These are phyloP conservation scores for Pharnaceum exiguum DNA, from an alignment of 148 eudicot genomes.

Conservation along the genomic window DNA sequence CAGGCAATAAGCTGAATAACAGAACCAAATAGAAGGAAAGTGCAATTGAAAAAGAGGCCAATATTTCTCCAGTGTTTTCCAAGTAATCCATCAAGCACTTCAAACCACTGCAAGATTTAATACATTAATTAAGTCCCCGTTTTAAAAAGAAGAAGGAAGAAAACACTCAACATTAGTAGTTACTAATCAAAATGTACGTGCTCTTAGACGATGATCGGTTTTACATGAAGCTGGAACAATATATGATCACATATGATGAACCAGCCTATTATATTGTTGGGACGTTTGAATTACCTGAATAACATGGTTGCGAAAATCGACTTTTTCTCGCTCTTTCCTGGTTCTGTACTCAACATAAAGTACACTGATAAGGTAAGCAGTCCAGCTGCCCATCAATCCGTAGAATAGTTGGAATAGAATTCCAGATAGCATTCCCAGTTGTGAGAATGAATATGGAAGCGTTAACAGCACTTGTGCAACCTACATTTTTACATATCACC, in stretches of 20 bases:
- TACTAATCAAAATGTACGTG: not conserved
- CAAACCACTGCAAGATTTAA: constrained; percentile 66
- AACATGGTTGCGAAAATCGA: constrained; percentile 72
- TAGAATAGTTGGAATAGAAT: constrained; percentile 58
- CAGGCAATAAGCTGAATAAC: constrained; percentile 73
- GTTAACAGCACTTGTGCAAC: constrained; percentile 57
- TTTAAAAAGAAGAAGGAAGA: not conserved
- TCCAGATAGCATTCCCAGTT: constrained; percentile 61
- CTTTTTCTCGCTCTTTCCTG: constrained; percentile 61
- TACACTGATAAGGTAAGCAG: constrained; percentile 61
- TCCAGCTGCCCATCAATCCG: constrained; percentile 72
- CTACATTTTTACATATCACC: constrained; percentile 19
- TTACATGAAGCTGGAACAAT: not conserved
- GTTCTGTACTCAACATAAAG: constrained; percentile 78
- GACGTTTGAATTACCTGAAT: constrained; percentile 41
- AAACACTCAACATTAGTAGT: not conserved
- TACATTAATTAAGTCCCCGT: not conserved
- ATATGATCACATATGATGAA: not conserved
- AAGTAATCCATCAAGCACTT: constrained; percentile 66
- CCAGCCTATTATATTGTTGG: not conserved
- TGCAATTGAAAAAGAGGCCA: constrained; percentile 63
- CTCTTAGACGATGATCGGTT: not conserved
- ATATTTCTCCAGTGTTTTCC: constrained; percentile 68
- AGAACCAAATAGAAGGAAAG: constrained; percentile 70
- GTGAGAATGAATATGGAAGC: constrained; percentile 60